These are phyloP conservation scores for Nitzschia sp. DNA, from an alignment of 108 stramenopile species.

Conservation along the genomic window DNA sequence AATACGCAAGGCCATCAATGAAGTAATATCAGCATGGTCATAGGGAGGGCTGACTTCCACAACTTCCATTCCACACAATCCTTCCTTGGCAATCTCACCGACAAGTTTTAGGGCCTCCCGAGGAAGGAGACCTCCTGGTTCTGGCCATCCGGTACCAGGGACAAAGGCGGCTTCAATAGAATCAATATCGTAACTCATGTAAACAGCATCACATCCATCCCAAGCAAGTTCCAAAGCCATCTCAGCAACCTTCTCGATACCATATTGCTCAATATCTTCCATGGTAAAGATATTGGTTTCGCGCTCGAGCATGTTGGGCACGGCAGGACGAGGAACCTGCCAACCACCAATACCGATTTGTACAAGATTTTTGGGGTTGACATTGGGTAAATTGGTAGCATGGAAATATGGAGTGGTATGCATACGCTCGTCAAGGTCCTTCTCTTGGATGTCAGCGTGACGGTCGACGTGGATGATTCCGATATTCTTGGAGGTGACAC, in stretches of 20 bases:
- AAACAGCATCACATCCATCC: conserved; percentile 86
- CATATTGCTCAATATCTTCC: conserved; percentile 78
- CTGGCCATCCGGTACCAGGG: conserved; percentile 83
- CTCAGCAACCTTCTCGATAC: conserved; percentile 84
- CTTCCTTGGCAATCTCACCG: conserved; percentile 71
- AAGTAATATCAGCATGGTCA: conserved; percentile 78
- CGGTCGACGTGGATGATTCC: conserved; percentile 87
- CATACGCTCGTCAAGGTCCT: conserved; percentile 82
- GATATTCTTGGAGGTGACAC: conserved; percentile 77
- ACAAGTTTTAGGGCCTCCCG: conserved; percentile 83
- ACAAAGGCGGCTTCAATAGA: conserved; percentile 88
- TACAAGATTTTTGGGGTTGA: conserved; percentile 76
- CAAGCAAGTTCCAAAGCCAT: conserved; percentile 84
- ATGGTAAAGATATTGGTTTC: conserved; percentile 88
- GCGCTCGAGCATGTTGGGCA: conserved; percentile 77
- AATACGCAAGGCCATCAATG: conserved; percentile 47
- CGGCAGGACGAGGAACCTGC: conserved; percentile 81
- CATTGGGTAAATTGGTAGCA: conserved; percentile 84
- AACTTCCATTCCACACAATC: conserved; percentile 85
- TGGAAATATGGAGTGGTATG: conserved; percentile 88
- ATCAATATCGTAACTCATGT: conserved; percentile 89
- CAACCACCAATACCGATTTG: conserved; percentile 88
- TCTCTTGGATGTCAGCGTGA: conserved; percentile 87
- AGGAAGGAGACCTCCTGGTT: conserved; percentile 81
- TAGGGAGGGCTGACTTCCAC: conserved; percentile 87